phyloP scores from a whole-genome alignment of 2,329 filamentous ascomycete species.

The Rhinocladiella similis region DNA sequence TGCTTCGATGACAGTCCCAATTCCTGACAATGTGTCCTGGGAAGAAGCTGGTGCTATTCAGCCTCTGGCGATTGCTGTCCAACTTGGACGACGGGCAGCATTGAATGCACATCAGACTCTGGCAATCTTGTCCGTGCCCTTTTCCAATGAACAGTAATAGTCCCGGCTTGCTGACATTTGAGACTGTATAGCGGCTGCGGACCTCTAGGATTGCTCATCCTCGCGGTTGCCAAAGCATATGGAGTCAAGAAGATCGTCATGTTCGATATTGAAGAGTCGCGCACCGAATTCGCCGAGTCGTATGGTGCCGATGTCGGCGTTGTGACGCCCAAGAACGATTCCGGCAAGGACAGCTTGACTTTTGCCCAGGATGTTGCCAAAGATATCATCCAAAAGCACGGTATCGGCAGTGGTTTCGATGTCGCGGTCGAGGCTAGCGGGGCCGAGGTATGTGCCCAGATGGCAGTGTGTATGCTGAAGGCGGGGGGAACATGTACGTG shows the following conservation, averaged over 20 bases:
- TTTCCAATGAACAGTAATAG: too few species aligned
- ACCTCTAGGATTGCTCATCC: too few species aligned
- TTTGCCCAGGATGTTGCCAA: background rate
- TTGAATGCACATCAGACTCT: conserved; percentile 1
- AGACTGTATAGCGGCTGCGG: too few species aligned
- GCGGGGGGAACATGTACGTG: background rate
- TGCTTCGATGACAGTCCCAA: too few species aligned
- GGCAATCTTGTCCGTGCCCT: background rate
- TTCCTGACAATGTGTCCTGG: background rate
- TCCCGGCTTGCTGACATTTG: too few species aligned
- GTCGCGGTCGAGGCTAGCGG: conserved; percentile 2
- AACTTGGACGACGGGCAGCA: background rate
- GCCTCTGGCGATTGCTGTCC: conserved; percentile 1
- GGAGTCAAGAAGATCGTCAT: conserved; percentile 5
- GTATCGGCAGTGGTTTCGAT: conserved; percentile 1
- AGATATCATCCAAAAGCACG: background rate
- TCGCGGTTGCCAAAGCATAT: background rate
- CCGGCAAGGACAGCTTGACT: too few species aligned
- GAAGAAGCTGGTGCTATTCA: conserved; percentile 1
- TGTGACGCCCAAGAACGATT: background rate
- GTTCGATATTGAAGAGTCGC: conserved; percentile 1
- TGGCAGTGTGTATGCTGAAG: background rate
- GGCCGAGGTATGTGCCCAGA: conserved; percentile 2
- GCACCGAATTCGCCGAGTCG: conserved; percentile 5
- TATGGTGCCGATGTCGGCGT: conserved; percentile 3